Evolutionary conservation across 75 land plant genomes (phyloP), one percentile per base, ranked within the genome.

Genomic region (Adiantum capillusveneris): DNA sequence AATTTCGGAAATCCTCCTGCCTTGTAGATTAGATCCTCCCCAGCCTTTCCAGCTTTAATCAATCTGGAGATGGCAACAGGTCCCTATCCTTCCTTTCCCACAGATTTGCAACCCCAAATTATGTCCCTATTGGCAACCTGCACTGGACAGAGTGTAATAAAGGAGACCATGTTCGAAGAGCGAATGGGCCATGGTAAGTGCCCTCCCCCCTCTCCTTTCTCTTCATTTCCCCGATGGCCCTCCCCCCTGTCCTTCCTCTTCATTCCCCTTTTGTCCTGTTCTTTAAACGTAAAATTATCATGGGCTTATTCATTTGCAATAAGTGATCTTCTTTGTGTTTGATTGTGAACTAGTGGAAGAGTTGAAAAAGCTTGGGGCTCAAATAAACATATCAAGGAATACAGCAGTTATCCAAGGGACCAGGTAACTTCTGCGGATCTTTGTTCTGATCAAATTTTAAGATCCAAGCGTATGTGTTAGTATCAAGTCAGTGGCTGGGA

Each of bases 161-260:
- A 85, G 52, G 88, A 85, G 70, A 72, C 82, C 2, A 82, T 85
- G 12, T 85, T 85, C 53, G 88, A 85, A 43, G 63, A 59, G 31
- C 85, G 85, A 1, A 82, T 85, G 88, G 63, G 69, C 18, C 85
- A 82, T 73, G 85, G 88, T 85, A 71, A n/a, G n/a, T n/a, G n/a
- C n/a, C n/a, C n/a, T n/a, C n/a, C n/a, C n/a, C n/a, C n/a, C n/a
- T n/a, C n/a, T n/a, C n/a, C n/a, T n/a, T n/a, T n/a, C n/a, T n/a
- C n/a, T n/a, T n/a, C n/a, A n/a, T n/a, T n/a, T n/a, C n/a, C n/a
- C n/a, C n/a, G n/a, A n/a, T n/a, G n/a, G n/a, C n/a, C n/a, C n/a
- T n/a, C n/a, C n/a, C n/a, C n/a, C n/a, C n/a, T n/a, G n/a, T n/a
- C n/a, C n/a, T n/a, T n/a, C n/a, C n/a, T n/a, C n/a, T n/a, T n/a